Evolutionary conservation across 176 grass and related monocot genomes (phyloP), one percentile per base, ranked within the genome.

Genomic region (Triticum turgidum): DNA sequence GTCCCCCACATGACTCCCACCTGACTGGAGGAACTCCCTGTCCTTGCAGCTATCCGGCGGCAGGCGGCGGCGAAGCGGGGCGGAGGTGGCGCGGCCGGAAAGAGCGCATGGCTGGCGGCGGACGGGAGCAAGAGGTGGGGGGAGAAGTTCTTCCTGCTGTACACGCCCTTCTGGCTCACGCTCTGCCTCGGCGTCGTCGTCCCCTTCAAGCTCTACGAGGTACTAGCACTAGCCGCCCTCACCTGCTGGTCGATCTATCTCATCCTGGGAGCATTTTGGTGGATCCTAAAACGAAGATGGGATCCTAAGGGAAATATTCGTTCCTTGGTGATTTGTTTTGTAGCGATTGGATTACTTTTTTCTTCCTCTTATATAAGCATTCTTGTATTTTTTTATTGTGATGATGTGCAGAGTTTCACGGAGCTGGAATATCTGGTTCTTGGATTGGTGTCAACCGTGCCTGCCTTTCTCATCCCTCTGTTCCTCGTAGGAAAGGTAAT

Each of bases 121-220:
- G 88, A 95, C 82, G 91, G 79, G 63, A 98, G 96, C 88, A 98
- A 98, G 90, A 87, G 93, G 38, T 98, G 96, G 93, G 96, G 89
- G 22, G 96, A 98, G 88, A 80, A 37, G 21, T 98, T 96, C 83
- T 95, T 98, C 85, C 84, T 98, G 71, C 86, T 98, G 11, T 98
- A 98, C 90, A 98, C 93, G 13, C 93, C 96, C 37, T 98, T 98
- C 71, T 94, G 91, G 91, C 90, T 98, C 78, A 95, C 93, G 20
- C 96, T 98, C 42, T 95, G 88, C 77, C 91, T 98, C 80, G 96
- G 93, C 32, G 74, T 94, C 86, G 70, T 98, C 76, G 90, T 98
- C 75, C 93, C 93, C 12, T 98, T 87, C 78, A 98, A 98, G 84
- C 88, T 96, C n/a, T 98, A 98, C 86, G 96, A 98, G 96, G 93